Evolutionary conservation across 495 filamentous ascomycete genomes (phyloP).

Genomic region (Lophiotrema nucula): DNA sequence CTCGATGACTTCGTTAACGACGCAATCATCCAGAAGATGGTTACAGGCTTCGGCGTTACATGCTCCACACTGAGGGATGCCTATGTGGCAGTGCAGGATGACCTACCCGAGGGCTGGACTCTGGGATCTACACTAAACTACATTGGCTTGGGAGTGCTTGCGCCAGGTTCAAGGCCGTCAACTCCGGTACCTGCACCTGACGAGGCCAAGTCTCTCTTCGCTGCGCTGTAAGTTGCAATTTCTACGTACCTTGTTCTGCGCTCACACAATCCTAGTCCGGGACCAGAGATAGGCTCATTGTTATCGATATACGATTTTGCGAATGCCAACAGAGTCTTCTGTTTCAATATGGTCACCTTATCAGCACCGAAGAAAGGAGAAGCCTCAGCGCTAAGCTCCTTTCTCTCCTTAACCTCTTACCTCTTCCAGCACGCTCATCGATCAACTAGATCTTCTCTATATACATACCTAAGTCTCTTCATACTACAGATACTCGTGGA

Average conservation of each 20-base stretch:
- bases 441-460: conserved; percentile 70
- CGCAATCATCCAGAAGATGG: conserved; percentile 75
- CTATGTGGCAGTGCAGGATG: conserved; percentile 89
- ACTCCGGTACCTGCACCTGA: conserved; percentile 61
- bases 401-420: conserved; percentile 88
- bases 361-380: conserved; percentile 60
- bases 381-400: conserved; percentile 74
- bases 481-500: conserved; percentile 85
- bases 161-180: conserved; percentile 63
- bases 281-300: conserved; percentile 71
- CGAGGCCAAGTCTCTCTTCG: conserved; percentile 75
- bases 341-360: conserved; percentile 72
- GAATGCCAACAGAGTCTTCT: conserved; percentile 93
- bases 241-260: background rate
- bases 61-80: conserved; percentile 64
- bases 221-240: conserved; percentile 53
- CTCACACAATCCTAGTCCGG: conserved; percentile 56
- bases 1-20: conserved; percentile 99
- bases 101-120: conserved; percentile 88
- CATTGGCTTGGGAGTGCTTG: conserved; percentile 77
- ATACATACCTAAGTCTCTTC: conserved; percentile 78
- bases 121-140: conserved; percentile 75
- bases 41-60: conserved; percentile 67
- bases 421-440: conserved; percentile 90
- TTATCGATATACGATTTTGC: conserved; percentile 90